A percentile compares a stretch with the other conserved stretches of the same genome.
Conservation (phyloP, 2,329 filamentous ascomycete species). For the Pseudogymnoascus sp. region DNA sequence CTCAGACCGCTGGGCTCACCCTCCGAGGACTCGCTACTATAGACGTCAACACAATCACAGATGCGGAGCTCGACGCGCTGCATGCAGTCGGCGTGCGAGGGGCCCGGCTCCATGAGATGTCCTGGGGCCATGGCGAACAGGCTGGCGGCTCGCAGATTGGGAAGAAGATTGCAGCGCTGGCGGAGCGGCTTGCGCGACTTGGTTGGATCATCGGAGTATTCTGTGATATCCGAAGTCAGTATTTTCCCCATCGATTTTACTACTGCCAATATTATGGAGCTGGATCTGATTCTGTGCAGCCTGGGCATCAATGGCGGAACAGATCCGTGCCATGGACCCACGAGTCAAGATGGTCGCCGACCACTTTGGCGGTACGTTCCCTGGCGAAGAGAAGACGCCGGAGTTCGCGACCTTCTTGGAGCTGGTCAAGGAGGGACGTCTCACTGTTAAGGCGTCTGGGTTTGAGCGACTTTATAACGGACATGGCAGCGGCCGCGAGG, state of each 20-base stretch:
- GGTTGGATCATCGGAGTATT: slow-evolving; percentile 20
- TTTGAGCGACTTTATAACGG: slow-evolving; percentile 22
- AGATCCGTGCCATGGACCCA: slow-evolving; percentile 19
- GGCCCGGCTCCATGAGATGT: slow-evolving; percentile 19
- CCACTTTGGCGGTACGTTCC: slow-evolving; percentile 20
- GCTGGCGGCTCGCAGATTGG: slow-evolving; percentile 13
- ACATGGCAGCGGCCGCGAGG: slow-evolving; percentile 7
- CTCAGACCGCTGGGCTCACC: slow-evolving; percentile 59
- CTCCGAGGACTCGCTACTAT: slow-evolving; percentile 74
- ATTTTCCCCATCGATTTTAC: background rate
- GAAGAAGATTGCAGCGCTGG: slow-evolving; percentile 15
- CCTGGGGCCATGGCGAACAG: slow-evolving; percentile 20
- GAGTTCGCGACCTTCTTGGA: slow-evolving; percentile 18
- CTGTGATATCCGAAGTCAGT: slow-evolving; percentile 12
- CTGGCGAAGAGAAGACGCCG: slow-evolving; percentile 17
- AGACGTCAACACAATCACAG: slow-evolving; percentile 51
- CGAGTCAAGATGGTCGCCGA: slow-evolving; percentile 21
- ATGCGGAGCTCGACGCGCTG: slow-evolving; percentile 19
- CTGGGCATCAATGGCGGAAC: slow-evolving; percentile 19
- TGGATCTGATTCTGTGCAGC: background rate
- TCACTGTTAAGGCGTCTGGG: slow-evolving; percentile 21
- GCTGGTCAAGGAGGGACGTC: slow-evolving; percentile 17
- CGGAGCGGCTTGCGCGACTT: slow-evolving; percentile 15
- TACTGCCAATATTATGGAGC: background rate
- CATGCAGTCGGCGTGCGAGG: slow-evolving; percentile 21